These are phyloP conservation scores for Aquilaria malaccensis DNA, from an alignment of 345 rosid genomes.

Conservation along the genomic window DNA sequence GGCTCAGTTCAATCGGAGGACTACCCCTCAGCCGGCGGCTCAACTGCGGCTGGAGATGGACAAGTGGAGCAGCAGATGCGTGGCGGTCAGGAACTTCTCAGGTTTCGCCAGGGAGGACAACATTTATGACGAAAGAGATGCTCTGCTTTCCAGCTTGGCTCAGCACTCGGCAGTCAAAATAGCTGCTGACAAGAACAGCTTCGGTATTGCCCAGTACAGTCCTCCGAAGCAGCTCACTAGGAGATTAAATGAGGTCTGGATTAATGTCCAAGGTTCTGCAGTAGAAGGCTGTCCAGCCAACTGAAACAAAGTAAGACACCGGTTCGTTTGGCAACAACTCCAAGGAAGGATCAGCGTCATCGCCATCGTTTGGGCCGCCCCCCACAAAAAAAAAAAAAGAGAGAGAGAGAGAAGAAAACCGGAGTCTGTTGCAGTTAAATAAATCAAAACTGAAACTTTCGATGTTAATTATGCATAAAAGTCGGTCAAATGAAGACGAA, in stretches of 20 bases:
- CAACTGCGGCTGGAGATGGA: constrained; percentile 31
- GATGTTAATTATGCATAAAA: too few species aligned
- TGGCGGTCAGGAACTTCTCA: constrained; percentile 34
- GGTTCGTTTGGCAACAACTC: neutral
- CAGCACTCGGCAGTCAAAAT: constrained; percentile 2
- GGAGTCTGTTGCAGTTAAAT: too few species aligned
- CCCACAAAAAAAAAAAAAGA: neutral
- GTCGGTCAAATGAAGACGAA: too few species aligned
- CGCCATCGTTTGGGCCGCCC: neutral
- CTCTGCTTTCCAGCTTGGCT: constrained; percentile 21
- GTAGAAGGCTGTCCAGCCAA: constrained; percentile 17
- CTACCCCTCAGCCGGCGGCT: constrained; percentile 28
- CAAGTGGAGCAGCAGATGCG: constrained; percentile 29
- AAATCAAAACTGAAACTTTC: too few species aligned
- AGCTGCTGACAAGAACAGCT: constrained; percentile 8
- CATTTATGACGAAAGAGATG: constrained; percentile 23
- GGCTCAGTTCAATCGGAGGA: neutral
- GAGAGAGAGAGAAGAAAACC: neutral
- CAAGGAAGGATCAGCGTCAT: neutral
- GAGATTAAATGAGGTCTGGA: constrained; percentile 44
- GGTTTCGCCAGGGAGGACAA: constrained; percentile 37
- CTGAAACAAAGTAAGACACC: neutral
- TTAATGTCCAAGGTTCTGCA: constrained; percentile 21
- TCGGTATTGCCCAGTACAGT: constrained; percentile 38
- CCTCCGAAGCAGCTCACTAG: constrained; percentile 22